These are phyloP conservation scores for Cutaneotrichosporon mucoides DNA, from an alignment of 1,284 basidiomycete species.

Conservation along the genomic window DNA sequence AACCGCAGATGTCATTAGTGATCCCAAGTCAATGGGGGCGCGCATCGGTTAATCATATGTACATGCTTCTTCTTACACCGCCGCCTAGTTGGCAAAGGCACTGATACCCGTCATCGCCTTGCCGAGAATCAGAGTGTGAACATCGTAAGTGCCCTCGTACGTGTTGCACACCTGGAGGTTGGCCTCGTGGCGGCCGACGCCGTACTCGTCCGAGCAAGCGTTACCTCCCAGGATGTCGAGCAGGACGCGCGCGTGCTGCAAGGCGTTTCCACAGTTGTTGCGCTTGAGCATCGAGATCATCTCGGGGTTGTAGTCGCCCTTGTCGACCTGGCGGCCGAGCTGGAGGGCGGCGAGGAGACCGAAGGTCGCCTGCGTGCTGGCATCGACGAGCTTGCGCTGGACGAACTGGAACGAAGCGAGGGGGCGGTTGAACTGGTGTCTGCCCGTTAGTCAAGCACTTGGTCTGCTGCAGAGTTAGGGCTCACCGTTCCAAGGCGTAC, in stretches of 20 bases:
- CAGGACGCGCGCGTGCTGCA: constrained; percentile 72
- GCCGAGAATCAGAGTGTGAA: constrained; percentile 63
- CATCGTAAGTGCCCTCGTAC: constrained; percentile 66
- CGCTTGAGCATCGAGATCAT: constrained; percentile 93
- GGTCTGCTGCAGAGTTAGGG: too few relatives aligned
- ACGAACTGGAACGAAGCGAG: constrained; percentile 92
- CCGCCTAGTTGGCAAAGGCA: constrained; percentile 14
- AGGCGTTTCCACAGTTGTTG: constrained; percentile 91
- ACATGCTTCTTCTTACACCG: too few relatives aligned
- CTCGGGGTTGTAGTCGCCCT: constrained; percentile 72
- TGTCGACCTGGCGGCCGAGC: constrained; percentile 85
- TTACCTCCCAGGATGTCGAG: constrained; percentile 89
- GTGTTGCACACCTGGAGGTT: constrained; percentile 91
- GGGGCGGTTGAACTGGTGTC: constrained; percentile 73
- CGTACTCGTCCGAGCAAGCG: constrained; percentile 82
- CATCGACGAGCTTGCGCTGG: constrained; percentile 94
- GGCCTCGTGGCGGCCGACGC: constrained; percentile 81
- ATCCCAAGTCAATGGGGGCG: too few relatives aligned
- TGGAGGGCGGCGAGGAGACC: constrained; percentile 72
- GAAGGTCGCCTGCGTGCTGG: constrained; percentile 75
- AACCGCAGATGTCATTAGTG: too few relatives aligned
- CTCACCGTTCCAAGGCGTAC: constrained; percentile 71
- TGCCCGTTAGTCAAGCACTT: neutral
- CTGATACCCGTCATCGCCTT: constrained; percentile 78
- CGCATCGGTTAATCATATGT: too few relatives aligned